Percentiles rank a stretch among this genome's conserved stretches.
These are phyloP conservation scores for Bodo saltans DNA, from an alignment of 78 protist species.

Conservation along the genomic window DNA sequence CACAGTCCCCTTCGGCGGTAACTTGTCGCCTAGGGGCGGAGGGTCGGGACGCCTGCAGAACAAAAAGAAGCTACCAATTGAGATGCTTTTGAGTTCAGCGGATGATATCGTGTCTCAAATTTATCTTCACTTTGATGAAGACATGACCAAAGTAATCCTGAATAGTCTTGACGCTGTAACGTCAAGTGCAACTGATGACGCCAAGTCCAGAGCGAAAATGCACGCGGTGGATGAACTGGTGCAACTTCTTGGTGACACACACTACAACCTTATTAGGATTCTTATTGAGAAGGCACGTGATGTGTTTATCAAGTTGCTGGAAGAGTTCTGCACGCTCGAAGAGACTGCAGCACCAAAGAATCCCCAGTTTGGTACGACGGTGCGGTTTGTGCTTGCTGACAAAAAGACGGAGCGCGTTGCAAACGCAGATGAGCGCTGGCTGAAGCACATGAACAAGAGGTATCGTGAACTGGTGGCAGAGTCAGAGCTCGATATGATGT, in stretches of 20 bases:
- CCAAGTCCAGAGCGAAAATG: not conserved
- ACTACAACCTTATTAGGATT: not conserved
- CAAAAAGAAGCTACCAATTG: too few species aligned
- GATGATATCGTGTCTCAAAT: not conserved
- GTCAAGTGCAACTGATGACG: not conserved
- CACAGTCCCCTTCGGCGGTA: too few species aligned
- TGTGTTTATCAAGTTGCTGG: not conserved
- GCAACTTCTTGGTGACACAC: not conserved
- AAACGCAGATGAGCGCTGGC: not conserved
- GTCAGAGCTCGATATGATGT: not conserved
- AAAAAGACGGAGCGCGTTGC: not conserved
- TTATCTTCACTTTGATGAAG: not conserved
- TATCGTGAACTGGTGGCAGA: not conserved
- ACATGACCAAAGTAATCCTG: not conserved
- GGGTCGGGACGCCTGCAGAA: too few species aligned
- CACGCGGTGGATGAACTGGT: not conserved
- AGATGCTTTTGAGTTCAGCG: not conserved
- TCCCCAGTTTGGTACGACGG: not conserved
- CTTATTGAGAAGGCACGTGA: not conserved
- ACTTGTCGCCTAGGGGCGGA: too few species aligned
- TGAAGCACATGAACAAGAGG: not conserved
- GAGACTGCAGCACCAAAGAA: not conserved
- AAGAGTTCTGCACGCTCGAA: not conserved
- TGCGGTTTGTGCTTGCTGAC: not conserved
- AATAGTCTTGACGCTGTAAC: not conserved